Evolutionary conservation across 805 yeast genomes (phyloP).

Genomic region (Candida germanica): DNA sequence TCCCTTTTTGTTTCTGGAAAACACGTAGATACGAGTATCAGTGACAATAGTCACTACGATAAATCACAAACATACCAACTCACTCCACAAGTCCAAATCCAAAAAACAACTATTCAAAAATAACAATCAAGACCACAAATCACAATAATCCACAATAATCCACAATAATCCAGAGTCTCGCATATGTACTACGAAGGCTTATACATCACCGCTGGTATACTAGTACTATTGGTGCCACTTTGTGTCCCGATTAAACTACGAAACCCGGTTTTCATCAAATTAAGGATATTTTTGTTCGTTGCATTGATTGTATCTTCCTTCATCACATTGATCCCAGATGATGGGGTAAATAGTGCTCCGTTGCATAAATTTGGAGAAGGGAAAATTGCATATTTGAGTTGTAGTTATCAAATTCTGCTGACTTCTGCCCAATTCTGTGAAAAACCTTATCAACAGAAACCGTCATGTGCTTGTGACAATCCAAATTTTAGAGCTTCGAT

Average conservation of each 20-base stretch:
- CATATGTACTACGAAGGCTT: constrained; percentile 18
- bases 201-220: constrained; percentile 14
- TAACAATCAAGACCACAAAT: no score
- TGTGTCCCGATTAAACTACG: constrained; percentile 48
- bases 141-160: no score
- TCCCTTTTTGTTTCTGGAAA: no score
- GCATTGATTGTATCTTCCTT: constrained; percentile 18
- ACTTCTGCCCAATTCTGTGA: constrained; percentile 21
- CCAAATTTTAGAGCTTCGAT: constrained; percentile 34
- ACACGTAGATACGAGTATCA: no score
- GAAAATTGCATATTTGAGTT: constrained; percentile 29
- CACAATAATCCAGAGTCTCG: no score
- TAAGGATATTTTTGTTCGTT: constrained; percentile 18
- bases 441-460: constrained; percentile 4
- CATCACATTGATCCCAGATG: constrained; percentile 32
- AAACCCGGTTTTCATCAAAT: constrained; percentile 27
- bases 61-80: no score
- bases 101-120: no score
- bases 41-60: no score
- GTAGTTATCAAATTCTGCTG: constrained; percentile 23
- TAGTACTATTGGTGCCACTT: constrained; percentile 16
- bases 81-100: no score
- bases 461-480: constrained; percentile 26
- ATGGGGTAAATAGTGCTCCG: constrained; percentile 34
- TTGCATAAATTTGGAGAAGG: constrained; percentile 27